A percentile compares a stretch with the other conserved stretches of the same genome.
Conservation (phyloP, 202 grass and related monocot genomes). For the Carex arenaria region DNA sequence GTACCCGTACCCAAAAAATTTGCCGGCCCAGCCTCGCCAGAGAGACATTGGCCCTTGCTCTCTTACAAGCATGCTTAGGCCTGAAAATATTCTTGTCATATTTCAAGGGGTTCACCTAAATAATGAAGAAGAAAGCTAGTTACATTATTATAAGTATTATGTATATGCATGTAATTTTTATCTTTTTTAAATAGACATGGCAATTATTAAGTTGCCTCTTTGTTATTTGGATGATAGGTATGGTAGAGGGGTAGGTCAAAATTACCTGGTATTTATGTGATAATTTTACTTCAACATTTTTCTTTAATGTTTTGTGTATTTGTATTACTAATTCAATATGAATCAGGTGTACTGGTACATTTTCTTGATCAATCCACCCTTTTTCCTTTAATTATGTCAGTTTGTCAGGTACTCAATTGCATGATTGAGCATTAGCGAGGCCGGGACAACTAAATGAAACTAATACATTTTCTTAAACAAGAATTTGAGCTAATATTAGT, state of each 20-base stretch:
- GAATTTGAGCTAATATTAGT: background rate
- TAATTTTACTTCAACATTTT: background rate
- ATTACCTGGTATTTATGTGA: background rate
- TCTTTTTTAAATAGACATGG: background rate
- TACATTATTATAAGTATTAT: background rate
- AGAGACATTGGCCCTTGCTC: conserved; percentile 82
- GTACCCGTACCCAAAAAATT: conserved; percentile 79
- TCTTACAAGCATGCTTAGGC: conserved; percentile 63
- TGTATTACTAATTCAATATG: background rate
- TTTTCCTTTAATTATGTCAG: background rate
- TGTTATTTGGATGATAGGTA: too few species aligned
- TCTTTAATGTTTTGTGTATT: background rate
- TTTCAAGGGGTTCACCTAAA: conserved; percentile 85
- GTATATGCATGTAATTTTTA: background rate
- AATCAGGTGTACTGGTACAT: too few species aligned
- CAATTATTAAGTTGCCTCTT: background rate
- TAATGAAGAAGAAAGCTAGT: conserved; percentile 3
- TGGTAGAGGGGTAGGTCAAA: background rate
- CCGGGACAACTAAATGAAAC: background rate
- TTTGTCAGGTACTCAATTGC: background rate
- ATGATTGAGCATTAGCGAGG: background rate
- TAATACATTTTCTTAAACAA: background rate
- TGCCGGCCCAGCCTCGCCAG: conserved; percentile 86
- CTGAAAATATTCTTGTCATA: conserved; percentile 77
- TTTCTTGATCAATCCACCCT: background rate